Percentiles rank a stretch among this genome's conserved stretches.
Conservation (phyloP, 2,329 filamentous ascomycete genomes). For the Mollisiaceae sp. region DNA sequence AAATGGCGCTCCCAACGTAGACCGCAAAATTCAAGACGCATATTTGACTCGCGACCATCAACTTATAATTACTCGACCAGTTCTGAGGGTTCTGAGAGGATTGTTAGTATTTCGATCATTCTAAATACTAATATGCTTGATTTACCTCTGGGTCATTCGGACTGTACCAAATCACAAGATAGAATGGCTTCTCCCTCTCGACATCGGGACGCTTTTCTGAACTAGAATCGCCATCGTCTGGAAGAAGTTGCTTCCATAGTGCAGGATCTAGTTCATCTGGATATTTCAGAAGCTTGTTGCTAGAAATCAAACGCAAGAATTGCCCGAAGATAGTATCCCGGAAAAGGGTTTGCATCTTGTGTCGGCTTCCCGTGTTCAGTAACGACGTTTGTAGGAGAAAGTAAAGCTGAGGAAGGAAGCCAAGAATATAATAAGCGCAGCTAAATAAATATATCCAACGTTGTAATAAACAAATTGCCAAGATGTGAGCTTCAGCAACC, state of each 20-base stretch:
- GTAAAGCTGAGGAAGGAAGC: background rate
- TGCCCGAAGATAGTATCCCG: conserved; percentile 1
- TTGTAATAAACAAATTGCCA: too few relatives aligned
- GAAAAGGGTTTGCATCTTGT: background rate
- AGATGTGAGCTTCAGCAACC: too few relatives aligned
- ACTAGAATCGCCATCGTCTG: background rate
- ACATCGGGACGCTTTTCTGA: background rate
- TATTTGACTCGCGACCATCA: background rate
- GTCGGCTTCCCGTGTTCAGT: background rate
- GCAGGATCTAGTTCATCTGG: background rate
- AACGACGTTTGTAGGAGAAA: background rate
- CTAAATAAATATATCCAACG: too few relatives aligned
- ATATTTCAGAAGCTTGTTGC: conserved; percentile 1
- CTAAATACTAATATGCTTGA: background rate
- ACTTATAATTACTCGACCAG: background rate
- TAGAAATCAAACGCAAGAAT: background rate
- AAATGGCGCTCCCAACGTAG: background rate
- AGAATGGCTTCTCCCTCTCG: background rate
- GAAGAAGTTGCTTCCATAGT: background rate
- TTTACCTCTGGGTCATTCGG: background rate
- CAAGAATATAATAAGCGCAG: background rate
- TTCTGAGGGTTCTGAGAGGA: background rate
- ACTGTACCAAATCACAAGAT: background rate
- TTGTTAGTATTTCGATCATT: background rate
- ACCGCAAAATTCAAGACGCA: conserved; percentile 3